Conservation (phyloP, 208 protist genomes). For the Acanthamoeba polyphaga region DNA sequence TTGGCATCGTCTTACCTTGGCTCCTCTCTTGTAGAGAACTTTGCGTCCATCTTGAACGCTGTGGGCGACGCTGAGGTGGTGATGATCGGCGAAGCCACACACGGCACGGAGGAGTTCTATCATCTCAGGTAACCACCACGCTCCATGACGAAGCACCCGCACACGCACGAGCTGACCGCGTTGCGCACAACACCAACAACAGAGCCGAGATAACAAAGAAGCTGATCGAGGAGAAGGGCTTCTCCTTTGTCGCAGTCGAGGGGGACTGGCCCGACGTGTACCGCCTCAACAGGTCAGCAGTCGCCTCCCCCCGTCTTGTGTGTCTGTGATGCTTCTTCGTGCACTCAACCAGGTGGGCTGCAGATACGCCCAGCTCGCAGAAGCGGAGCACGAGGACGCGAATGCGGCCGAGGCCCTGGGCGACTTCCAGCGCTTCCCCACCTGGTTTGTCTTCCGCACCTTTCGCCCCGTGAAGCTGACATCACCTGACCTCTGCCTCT, state of each 20-base stretch:
- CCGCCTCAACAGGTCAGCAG: constrained; percentile 51
- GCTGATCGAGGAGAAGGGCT: constrained; percentile 77
- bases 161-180: neutral
- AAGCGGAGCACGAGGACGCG: neutral
- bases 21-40: neutral
- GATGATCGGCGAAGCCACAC: constrained; percentile 78
- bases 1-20: neutral
- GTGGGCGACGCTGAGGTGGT: constrained; percentile 68
- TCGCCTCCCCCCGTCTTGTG: no score
- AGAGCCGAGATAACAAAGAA: constrained; percentile 65
- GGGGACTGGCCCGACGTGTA: constrained; percentile 75
- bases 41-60: constrained; percentile 51
- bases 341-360: neutral
- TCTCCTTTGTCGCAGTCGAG: constrained; percentile 66
- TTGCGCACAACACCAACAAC: neutral
- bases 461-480: neutral
- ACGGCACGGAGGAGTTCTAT: constrained; percentile 81
- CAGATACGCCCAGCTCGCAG: neutral
- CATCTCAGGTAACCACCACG: neutral
- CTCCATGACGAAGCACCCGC: no score
- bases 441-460: neutral
- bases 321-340: neutral
- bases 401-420: neutral
- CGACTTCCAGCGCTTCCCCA: constrained; percentile 76
- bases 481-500: no score